Evolutionary conservation across 257 asterid genomes (phyloP), one percentile per base, ranked within the genome.

Genomic region (Plantago elongata): DNA sequence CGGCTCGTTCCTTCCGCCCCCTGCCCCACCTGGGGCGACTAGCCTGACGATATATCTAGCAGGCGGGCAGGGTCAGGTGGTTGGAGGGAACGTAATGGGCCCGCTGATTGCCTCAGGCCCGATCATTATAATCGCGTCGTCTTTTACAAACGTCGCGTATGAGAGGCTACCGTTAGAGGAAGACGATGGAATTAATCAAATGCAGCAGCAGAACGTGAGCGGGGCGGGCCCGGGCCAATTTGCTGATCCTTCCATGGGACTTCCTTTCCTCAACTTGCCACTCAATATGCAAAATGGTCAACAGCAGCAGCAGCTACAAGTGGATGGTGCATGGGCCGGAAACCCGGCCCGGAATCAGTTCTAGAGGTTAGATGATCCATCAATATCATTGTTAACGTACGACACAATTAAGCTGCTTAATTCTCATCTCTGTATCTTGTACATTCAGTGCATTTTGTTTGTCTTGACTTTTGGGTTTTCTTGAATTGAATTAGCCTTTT

Each of bases 1-100:
- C 0, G 88, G 88, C 0, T 82, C 88, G 0, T 79, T 82, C 30
- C 64, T 82, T n/a, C 88, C 88, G 0, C 85, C 88, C 6, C 88
- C 88, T 4, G 88, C 88, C 0, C 88, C 88, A 0, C 85, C 88
- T 0, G 88, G 85, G 0, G 88, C 88, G 1, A 82, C 88, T 0
- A 82, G 83, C 43, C 69, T 82, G 75, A 82, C 83, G 3, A 72
- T 82, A 16, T 79, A 69, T 43, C 64, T 82, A 11, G 81, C 81
- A 15, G 85, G 85, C 1, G 88, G 85, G 3, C 85, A 82, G 65
- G 88, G 88, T 3, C 88, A 82, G 64, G 85, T 82, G 9, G 83
- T 83, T 12, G 89, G 89, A 13, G 89, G 89, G 4, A 83, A 75
- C 56, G 89, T 83, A 11, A 81, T 83, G 42, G 89, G 89, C 5